Evolutionary conservation across 148 eudicot genomes (phyloP), one percentile per base, ranked within the genome.

Genomic region (Vaccinium myrtillus): DNA sequence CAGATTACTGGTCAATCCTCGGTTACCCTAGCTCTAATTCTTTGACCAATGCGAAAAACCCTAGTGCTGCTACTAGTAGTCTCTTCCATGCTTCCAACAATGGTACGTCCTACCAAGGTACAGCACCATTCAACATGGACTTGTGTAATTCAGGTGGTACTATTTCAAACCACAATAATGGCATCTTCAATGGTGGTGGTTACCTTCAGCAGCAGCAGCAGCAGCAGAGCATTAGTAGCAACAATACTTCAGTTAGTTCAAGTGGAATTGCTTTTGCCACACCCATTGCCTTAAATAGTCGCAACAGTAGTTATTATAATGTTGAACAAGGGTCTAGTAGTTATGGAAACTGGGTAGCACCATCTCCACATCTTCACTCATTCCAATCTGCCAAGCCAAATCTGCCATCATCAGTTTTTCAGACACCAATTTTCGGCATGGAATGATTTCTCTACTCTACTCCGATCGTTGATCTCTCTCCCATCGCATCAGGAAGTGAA

Each of bases 381-480:
- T 85, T 83, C 78, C 89, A 86, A 58, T 39, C 88, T 55, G 88
- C 84, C 49, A 90, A 88, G 56, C 77, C 86, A 30, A 87, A 82
- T 78, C 79, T 90, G 15, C 84, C 73, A 12, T 27, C 73, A 4
- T 67, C 92, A n/a, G 75, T 85, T 56, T 86, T 90, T 58, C 98
- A 92, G 86, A 91, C 92, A 80, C 91, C 96, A 46, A 95, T 95
- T 77, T 93, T 91, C 78, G 96, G 98, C 78, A 89, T 95, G 88
- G 98, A 94, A 83, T 94, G 87, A 89, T 43, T 5, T 43, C 46
- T 43, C 46, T 43, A 43, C 6, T 43, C 46, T 43, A 43, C 6
- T 43, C 46, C 6, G 46, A 67, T n/a, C n/a, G n/a, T n/a, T 25
- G 76, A 71, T 70, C 43, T 13, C 7, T 32, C 13, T 46, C 79